phyloP scores from a whole-genome alignment of 2,329 filamentous ascomycete genomes.

The Ceratocystiopsis sp. region DNA sequence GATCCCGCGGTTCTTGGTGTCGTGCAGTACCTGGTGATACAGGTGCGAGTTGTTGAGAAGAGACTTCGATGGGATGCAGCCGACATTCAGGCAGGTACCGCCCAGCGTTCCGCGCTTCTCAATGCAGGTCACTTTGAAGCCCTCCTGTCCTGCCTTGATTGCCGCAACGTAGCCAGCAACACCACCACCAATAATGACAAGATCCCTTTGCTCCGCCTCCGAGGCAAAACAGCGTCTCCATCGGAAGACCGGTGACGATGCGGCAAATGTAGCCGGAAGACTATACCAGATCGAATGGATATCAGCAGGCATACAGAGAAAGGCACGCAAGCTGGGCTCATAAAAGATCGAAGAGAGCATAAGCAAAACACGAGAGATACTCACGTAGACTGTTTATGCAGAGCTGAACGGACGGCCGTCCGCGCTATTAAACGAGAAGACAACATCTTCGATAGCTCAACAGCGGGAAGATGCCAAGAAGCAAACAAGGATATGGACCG shows the following conservation, averaged over 20 bases:
- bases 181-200: conserved; percentile 94
- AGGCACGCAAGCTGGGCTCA: background rate
- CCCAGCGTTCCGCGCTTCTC: conserved; percentile 93
- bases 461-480: background rate
- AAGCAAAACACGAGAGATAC: background rate
- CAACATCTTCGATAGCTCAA: conserved; percentile 28
- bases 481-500: too few relatives aligned
- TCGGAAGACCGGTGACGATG: conserved; percentile 26
- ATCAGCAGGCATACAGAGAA: background rate
- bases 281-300: conserved; percentile 15
- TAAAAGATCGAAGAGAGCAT: background rate
- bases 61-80: conserved; percentile 98
- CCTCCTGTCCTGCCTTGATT: conserved; percentile 97
- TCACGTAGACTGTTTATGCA: conserved; percentile 20
- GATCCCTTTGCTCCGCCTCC: conserved; percentile 67
- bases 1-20: conserved; percentile 93
- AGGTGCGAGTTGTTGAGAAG: conserved; percentile 99
- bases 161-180: conserved; percentile 97
- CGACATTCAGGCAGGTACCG: conserved; percentile 95
- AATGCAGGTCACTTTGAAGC: conserved; percentile 92
- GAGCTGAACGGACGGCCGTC: conserved; percentile 37
- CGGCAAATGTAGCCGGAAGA: conserved; percentile 29
- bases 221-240: conserved; percentile 43
- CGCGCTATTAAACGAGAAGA: conserved; percentile 43
- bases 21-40: conserved; percentile 93